phyloP scores from a whole-genome alignment of 345 rosid genomes.

The Sisymbrium altissimum region DNA sequence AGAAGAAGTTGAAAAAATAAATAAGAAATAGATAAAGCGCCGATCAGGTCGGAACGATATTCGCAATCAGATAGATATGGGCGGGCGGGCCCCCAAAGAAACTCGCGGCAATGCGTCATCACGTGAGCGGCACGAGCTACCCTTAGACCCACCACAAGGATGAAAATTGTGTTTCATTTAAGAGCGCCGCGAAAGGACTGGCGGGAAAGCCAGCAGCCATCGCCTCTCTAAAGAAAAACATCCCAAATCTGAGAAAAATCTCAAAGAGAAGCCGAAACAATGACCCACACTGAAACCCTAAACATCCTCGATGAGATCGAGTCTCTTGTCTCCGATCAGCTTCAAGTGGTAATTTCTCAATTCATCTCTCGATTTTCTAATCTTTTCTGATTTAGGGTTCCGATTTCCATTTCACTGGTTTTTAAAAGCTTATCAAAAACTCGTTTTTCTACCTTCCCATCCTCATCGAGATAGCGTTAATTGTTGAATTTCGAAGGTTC shows the following conservation, averaged over 20 bases:
- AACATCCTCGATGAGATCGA: slow-evolving; percentile 62
- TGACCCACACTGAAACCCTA: slow-evolving; percentile 66
- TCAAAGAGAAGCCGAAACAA: neutral
- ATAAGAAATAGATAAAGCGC: too few species aligned
- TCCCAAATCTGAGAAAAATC: slow-evolving; percentile 31
- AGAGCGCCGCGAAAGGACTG: slow-evolving; percentile 18
- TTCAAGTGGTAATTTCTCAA: slow-evolving; percentile 60
- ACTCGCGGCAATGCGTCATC: too few species aligned
- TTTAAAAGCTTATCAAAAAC: neutral
- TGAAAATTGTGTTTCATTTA: neutral
- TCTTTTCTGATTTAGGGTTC: slow-evolving; percentile 8
- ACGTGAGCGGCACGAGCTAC: too few species aligned
- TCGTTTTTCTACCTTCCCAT: neutral
- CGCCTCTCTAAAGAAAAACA: slow-evolving; percentile 16
- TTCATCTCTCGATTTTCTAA: neutral
- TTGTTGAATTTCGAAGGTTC: slow-evolving; percentile 1
- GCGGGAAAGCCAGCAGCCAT: slow-evolving; percentile 46
- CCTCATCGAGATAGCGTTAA: neutral
- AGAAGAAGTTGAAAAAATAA: too few species aligned
- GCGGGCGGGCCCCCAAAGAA: too few species aligned
- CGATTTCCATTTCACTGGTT: slow-evolving; percentile 1
- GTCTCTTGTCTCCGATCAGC: slow-evolving; percentile 70
- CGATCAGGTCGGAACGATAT: too few species aligned
- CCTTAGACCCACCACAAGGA: neutral
- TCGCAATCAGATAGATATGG: too few species aligned